Conservation (phyloP, 768 basidiomycete genomes). For the Russula earlei region DNA sequence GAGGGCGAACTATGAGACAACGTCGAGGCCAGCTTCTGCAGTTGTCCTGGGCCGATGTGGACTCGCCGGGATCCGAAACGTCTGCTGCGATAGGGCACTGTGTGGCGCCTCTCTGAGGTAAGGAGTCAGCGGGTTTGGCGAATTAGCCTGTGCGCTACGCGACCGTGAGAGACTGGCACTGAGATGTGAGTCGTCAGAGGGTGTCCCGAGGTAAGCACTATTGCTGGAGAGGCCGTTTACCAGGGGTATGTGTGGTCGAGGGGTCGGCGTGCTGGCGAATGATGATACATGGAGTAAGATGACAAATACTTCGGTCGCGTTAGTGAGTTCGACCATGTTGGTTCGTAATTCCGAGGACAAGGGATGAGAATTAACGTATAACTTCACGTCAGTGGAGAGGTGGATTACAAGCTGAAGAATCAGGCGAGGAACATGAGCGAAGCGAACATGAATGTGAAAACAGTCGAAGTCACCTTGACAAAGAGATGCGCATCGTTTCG, state of each 20-base stretch:
- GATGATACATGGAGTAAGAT: conserved; percentile 82
- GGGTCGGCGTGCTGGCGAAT: conserved; percentile 50
- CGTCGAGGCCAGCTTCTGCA: conserved; percentile 15
- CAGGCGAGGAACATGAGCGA: neutral
- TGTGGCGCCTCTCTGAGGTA: conserved; percentile 35
- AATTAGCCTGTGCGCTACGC: conserved; percentile 8
- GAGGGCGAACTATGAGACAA: neutral
- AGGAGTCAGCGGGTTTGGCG: neutral
- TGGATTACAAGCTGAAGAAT: conserved; percentile 56
- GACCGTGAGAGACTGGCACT: conserved; percentile 12
- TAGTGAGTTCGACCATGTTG: conserved; percentile 68
- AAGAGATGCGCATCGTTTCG: conserved; percentile 75
- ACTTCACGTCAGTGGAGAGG: conserved; percentile 65
- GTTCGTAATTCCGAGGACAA: conserved; percentile 53
- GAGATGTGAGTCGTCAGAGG: conserved; percentile 11
- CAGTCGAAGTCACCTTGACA: conserved; percentile 50
- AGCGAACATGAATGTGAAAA: neutral
- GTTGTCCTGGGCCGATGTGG: conserved; percentile 21
- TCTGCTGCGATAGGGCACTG: conserved; percentile 44
- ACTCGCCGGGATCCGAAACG: conserved; percentile 35
- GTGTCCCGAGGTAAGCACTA: neutral
- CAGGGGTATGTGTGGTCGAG: conserved; percentile 51
- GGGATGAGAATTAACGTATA: conserved; percentile 44
- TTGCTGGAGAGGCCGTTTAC: conserved; percentile 11
- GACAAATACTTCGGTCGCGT: conserved; percentile 79